These are phyloP conservation scores for Przewalskia tangutica DNA, from an alignment of 257 asterid species.

Conservation along the genomic window DNA sequence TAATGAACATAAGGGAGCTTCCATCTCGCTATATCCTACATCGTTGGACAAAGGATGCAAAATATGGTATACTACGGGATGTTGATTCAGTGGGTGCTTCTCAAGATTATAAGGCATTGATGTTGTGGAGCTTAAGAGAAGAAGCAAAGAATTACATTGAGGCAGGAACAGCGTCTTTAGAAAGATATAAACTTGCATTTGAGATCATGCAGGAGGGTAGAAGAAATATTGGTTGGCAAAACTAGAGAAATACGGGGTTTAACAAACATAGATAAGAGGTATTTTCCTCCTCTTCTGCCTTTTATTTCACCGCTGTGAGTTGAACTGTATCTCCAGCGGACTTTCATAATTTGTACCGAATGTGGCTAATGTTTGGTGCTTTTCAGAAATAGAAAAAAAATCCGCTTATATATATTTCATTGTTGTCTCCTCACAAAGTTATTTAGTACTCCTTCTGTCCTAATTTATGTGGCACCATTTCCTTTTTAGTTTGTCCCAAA, in stretches of 20 bases:
- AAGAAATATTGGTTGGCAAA: conserved; percentile 81
- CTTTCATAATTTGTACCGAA: conserved; percentile 7
- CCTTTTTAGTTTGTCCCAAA: too few species aligned
- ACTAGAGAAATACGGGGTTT: conserved; percentile 18
- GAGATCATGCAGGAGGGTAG: conserved; percentile 95
- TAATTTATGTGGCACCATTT: too few species aligned
- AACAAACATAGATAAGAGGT: conserved; percentile 23
- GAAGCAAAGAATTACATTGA: conserved; percentile 71
- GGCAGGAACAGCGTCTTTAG: conserved; percentile 70
- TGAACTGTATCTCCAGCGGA: conserved; percentile 9
- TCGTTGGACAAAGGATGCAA: conserved; percentile 80
- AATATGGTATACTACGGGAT: conserved; percentile 61
- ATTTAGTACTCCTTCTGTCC: background rate
- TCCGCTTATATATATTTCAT: background rate
- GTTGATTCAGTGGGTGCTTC: conserved; percentile 60
- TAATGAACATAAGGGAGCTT: conserved; percentile 79
- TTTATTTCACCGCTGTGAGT: conserved; percentile 8
- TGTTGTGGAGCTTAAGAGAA: conserved; percentile 88
- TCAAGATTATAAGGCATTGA: conserved; percentile 62
- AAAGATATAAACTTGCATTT: conserved; percentile 74
- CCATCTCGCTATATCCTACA: conserved; percentile 78
- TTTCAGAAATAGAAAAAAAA: background rate
- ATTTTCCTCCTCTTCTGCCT: conserved; percentile 6
- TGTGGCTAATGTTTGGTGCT: conserved; percentile 13
- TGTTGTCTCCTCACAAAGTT: background rate